Evolutionary conservation across 1,284 basidiomycete genomes (phyloP), one percentile per base, ranked within the genome.

Genomic region (Ganoderma multipileum): DNA sequence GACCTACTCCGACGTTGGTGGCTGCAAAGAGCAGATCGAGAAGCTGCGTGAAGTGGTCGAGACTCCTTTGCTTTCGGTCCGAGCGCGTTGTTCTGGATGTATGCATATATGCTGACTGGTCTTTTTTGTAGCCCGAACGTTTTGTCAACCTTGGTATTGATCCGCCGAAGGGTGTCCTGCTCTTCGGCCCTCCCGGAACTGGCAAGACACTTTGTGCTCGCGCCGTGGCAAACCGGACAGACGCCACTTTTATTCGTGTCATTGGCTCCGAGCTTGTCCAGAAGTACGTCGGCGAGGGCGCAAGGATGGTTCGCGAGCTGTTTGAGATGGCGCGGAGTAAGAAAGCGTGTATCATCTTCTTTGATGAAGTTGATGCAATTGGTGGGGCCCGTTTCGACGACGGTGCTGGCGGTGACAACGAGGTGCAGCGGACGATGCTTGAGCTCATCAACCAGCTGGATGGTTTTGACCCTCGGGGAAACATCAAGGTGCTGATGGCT

Each of bases 261-360:
- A 99, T 99, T 78, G 98, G 98, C 14, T 99, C 97, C 20, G 98
- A 99, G 81, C 87, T 99, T 9, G 98, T 99, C 33, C 98, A 99
- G 81, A 99, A 99, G 81, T 99, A 99, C 79, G 97, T 99, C 61
- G 98, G 98, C 64, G 98, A 99, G 81, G 98, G 98, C 71, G 98
- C 98, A 1, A 88, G 98, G 69, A 99, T 99, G 98, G 97, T 99
- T 28, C 91, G 98, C 68, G 98, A 99, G 79, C 85, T 99, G 69
- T 99, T 99, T 82, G 98, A 99, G 84, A 98, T 99, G 96, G 98
- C 98, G 47, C 89, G 98, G 69, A 94, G 93, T 74, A 99, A 99
- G 86, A 99, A 99, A 82, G 98, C 98, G 1, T 99, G 98, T 79
- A 99, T 99, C 78, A 99, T 99, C 80, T 99, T 99, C 85, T 99